Base-by-base conservation (phyloP, 2,329 filamentous ascomycete genomes). In the Leptodontidium sp. region DNA sequence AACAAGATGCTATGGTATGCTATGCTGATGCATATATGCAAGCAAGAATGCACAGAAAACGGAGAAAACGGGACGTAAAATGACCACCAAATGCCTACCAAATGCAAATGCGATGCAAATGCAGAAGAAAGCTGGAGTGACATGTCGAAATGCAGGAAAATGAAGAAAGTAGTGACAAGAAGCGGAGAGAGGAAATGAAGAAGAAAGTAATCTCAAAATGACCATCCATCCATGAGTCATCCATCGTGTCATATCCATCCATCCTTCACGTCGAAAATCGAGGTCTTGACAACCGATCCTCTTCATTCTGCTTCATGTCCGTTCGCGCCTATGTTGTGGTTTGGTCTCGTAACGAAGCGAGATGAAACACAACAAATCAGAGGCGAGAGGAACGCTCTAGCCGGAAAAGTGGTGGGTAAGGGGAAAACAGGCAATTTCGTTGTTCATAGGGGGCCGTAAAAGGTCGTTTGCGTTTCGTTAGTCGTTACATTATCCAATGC, bases 401-500 rank as follows among this genome's bases (percentile, higher is more conserved):
- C 52, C 26, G 52, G 35, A 17, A 35, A 32, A 29, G 26, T 17
- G 26, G 12, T 7, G 26, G 50, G n/a, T 14, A 29, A 29, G 21
- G 24, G 14, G 50, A 12, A 53, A 35, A 32, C 9, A 12, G 14
- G 26, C 26, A 53, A 53, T 53, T 32, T 53, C 5, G 7, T 53
- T 8, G 50, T 53, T 14, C 4, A 24, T 53, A 4, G 26, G 50
- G 32, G 50, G 26, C 12, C 52, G 52, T 55, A 35, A 55, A 35
- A 55, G 26, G 52, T 55, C 52, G n/a, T 32, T 17, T 6, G 5
- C 26, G 43, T 55, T 55, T 55, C 52, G 52, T 55, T 55, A 55
- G 9, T 55, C 52, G 52, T 55, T 55, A 55, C 52, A 55, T 32
- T 55, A 55, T 55, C 52, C 52, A 55, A 55, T 35, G 4, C 52